These are phyloP conservation scores for Xylaria cubensis DNA, from an alignment of 495 filamentous ascomycete species.

Conservation along the genomic window DNA sequence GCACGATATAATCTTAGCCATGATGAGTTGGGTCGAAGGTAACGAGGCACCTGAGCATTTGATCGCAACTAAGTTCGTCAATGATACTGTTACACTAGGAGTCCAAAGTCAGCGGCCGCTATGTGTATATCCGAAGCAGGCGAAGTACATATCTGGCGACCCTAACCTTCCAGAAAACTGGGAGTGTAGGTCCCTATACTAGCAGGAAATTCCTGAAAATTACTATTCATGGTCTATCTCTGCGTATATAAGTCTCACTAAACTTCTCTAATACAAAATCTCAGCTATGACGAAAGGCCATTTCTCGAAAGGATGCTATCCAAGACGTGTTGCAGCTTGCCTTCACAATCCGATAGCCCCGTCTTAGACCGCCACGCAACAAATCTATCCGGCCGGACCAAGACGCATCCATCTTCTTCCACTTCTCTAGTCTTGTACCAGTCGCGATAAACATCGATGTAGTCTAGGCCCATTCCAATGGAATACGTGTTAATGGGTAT, in stretches of 20 bases:
- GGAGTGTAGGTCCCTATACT: conserved; percentile 33
- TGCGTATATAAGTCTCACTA: background rate
- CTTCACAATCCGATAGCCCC: conserved; percentile 37
- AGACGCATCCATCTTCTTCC: conserved; percentile 59
- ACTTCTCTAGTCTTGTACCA: conserved; percentile 55
- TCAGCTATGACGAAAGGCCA: background rate
- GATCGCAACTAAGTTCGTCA: conserved; percentile 49
- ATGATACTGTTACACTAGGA: conserved; percentile 38
- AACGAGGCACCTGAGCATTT: conserved; percentile 47
- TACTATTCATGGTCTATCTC: background rate
- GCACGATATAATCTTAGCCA: conserved; percentile 49
- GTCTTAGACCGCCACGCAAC: conserved; percentile 49
- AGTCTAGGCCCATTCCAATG: conserved; percentile 58
- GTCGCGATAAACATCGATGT: conserved; percentile 60
- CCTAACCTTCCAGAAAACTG: conserved; percentile 27
- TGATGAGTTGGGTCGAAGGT: conserved; percentile 56
- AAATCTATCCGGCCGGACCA: conserved; percentile 57
- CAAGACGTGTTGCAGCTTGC: conserved; percentile 38
- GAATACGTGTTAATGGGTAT: conserved; percentile 51
- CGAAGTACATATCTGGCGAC: conserved; percentile 30
- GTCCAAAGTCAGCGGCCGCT: conserved; percentile 51
- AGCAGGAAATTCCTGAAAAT: background rate
- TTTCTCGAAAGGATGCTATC: conserved; percentile 29
- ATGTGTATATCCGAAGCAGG: conserved; percentile 52
- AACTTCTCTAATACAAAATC: background rate